Percentiles rank a stretch among this genome's conserved stretches.
phyloP scores from a whole-genome alignment of 768 basidiomycete species.

The Lanmaoa pseudosensibilis region DNA sequence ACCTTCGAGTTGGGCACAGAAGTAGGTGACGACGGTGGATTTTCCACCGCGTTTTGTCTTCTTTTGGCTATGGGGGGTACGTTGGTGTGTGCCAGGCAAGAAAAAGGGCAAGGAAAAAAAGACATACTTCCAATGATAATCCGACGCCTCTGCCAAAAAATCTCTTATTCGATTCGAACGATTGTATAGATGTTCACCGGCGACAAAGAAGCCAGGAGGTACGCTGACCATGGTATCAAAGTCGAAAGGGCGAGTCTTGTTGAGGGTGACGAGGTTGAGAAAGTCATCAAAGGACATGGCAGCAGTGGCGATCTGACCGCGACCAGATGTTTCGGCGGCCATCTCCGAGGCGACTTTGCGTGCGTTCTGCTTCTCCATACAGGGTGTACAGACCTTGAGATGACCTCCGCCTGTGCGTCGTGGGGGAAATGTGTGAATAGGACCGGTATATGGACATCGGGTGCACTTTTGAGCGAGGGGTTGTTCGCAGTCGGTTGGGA shows the following conservation, averaged over 20 bases:
- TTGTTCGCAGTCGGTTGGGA: constrained; percentile 16
- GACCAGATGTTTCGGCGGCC: constrained; percentile 28
- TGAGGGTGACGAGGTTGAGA: constrained; percentile 33
- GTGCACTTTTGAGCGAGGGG: constrained; percentile 32
- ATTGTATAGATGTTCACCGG: constrained; percentile 36
- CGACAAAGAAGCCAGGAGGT: constrained; percentile 31
- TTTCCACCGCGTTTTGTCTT: constrained; percentile 37
- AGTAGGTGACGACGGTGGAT: constrained; percentile 37
- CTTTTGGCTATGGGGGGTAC: constrained; percentile 26
- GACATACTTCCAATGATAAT: constrained; percentile 38
- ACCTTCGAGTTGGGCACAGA: constrained; percentile 36
- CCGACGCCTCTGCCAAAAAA: constrained; percentile 34
- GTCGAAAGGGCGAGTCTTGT: constrained; percentile 34
- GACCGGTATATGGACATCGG: constrained; percentile 32
- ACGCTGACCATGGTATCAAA: constrained; percentile 38
- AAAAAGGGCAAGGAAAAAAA: not conserved
- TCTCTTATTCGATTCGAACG: constrained; percentile 38
- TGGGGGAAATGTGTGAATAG: constrained; percentile 28
- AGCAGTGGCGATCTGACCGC: constrained; percentile 37
- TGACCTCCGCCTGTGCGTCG: constrained; percentile 33
- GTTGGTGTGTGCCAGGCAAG: not conserved
- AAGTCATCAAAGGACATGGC: constrained; percentile 37
- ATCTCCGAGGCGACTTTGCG: constrained; percentile 34
- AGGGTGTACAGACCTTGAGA: constrained; percentile 34
- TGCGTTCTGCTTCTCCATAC: constrained; percentile 37